These are phyloP conservation scores for Scheffersomyces coipomensis DNA, from an alignment of 805 yeast genomes.

Conservation along the genomic window DNA sequence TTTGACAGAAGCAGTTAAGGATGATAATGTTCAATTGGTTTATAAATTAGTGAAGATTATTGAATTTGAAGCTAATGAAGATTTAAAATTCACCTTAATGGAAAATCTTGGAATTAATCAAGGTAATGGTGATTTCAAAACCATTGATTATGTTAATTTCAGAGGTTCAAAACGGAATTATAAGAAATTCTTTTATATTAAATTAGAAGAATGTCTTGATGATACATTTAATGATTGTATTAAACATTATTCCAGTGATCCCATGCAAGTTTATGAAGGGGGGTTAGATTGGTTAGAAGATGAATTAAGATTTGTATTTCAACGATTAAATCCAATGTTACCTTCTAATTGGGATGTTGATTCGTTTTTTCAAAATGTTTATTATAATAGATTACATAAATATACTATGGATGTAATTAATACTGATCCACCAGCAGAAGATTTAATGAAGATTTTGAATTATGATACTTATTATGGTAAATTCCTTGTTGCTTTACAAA, in stretches of 20 bases:
- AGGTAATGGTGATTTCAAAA: conserved; percentile 11
- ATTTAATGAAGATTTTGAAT: conserved; percentile 69
- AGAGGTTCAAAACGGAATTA: conserved; percentile 54
- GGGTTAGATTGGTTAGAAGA: conserved; percentile 81
- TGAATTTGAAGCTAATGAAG: conserved; percentile 79
- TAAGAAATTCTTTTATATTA: conserved; percentile 56
- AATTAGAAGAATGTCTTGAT: conserved; percentile 56
- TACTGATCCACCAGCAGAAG: conserved; percentile 76
- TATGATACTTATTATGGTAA: conserved; percentile 67
- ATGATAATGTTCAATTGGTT: conserved; percentile 64
- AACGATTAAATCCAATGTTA: conserved; percentile 55
- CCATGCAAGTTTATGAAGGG: conserved; percentile 56
- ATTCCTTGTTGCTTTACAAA: conserved; percentile 26
- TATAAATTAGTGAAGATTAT: conserved; percentile 73
- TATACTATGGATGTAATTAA: conserved; percentile 64
- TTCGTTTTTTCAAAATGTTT: conserved; percentile 57
- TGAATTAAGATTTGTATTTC: conserved; percentile 67
- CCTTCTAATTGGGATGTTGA: conserved; percentile 78
- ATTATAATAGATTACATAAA: conserved; percentile 63
- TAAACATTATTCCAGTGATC: conserved; percentile 47
- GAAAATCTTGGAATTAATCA: conserved; percentile 23
- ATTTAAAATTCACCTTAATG: conserved; percentile 47
- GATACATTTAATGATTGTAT: conserved; percentile 69
- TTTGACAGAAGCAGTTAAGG: conserved; percentile 70
- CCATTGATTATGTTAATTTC: conserved; percentile 25